Base-by-base conservation (phyloP, 108 stramenopile species). In the Skeletonema marinoi region DNA sequence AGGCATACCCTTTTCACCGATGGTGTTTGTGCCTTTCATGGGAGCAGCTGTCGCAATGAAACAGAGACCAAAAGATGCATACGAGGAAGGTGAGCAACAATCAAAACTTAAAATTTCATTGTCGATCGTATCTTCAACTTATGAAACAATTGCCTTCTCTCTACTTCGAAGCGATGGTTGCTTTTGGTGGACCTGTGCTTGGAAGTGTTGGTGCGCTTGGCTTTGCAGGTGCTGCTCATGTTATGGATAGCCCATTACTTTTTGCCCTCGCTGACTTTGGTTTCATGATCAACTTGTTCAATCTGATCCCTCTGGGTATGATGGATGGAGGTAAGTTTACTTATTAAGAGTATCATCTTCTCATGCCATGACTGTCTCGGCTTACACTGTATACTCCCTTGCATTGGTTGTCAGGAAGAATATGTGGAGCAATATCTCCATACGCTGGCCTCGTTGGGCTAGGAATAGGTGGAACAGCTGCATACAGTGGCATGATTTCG, bases 201-300 rank as follows among this genome's bases (percentile, higher is more conserved):
- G 97, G 97, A 33, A 86, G 87, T 44, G 65, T 87, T 2, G 97
- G 94, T 21, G 96, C 97, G n/a, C 83, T 74, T 3, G 92, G 81
- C 1, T 87, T 90, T 46, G 88, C 85, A 3, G 81, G 89, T 6
- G 96, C 81, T 6, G 97, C 84, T 6, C 87, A 87, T 71, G 59
- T 73, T 59, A 94, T 82, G 58, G 83, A 94, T 31, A 94, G 92
- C 36, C 92, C 93, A 70, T 83, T 98, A 25, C 68, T 96, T 14
- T 91, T 89, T 70, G 94, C 97, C 13, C 82, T 98, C 44, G 97
- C 93, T 35, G 97, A 98, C 71, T 98, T 96, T 82, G 97, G 97
- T 10, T 94, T 91, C 82, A 96, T 98, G 96, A 93, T 98, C 74
- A 98, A 98, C 75, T 74, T 98, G 25, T 96, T 98, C 90, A 98